Base-by-base conservation (phyloP, 192 early-diverging fungal genomes). In the Helicostylum pulchrum region DNA sequence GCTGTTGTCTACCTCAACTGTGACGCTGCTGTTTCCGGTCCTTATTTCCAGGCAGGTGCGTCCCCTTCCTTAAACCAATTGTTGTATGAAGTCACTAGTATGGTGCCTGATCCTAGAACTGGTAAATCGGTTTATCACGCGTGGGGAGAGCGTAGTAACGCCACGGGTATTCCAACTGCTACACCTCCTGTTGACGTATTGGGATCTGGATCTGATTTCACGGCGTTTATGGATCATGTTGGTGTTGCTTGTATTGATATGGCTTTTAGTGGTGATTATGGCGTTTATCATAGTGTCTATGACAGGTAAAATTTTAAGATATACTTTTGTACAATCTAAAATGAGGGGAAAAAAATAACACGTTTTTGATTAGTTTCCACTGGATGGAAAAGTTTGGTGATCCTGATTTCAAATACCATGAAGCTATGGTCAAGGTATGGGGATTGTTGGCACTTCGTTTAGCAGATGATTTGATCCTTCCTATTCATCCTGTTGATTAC, bases 231-330 rank as follows among this genome's bases (percentile, higher is more conserved):
- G 61, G 79, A 86, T 12, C 83, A 87, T 47, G 71, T 84, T 11
- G 87, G 87, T 43, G 73, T 86, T 31, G 75, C 84, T 12, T 71
- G 78, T 20, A 46, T 87, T 5, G 75, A 82, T 62, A 23, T 89
- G 42, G 65, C 72, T 45, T 89, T 89, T 66, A 51, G 56, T 3
- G 79, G 79, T 15, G 62, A 67, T 39, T 60, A 73, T 51, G 86
- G 86, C 31, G 67, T 82, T 3, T 86, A 85, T 53, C 87, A 89
- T 65, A 83, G 81, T 49, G 87, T 83, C 70, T 89, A 87, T 67
- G 87, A 87, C 64, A 56, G 54, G 54, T 56, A 56, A n/a, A n/a
- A n/a, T n/a, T n/a, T n/a, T n/a, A n/a, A n/a, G n/a, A n/a, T n/a
- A n/a, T n/a, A n/a, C n/a, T n/a, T n/a, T n/a, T n/a, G n/a, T n/a